Evolutionary conservation across 129 eudicot genomes (phyloP).

Genomic region (Apium graveolens): DNA sequence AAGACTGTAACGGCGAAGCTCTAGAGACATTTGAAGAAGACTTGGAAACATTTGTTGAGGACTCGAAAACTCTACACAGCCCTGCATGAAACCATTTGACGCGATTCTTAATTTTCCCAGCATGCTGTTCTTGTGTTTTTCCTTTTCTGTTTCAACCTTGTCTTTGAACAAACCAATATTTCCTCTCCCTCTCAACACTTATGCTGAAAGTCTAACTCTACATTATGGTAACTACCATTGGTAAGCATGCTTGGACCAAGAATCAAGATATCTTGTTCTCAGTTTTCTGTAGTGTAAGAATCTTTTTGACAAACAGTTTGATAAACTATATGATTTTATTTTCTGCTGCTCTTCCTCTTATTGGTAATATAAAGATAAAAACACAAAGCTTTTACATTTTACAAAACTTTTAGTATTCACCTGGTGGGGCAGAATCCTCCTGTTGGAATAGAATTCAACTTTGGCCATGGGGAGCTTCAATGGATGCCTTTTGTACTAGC

Average conservation of each 20-base stretch:
- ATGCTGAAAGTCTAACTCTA: constrained; percentile 31
- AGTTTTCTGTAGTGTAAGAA: constrained; percentile 53
- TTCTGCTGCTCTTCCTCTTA: constrained; percentile 77
- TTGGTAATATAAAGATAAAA: constrained; percentile 51
- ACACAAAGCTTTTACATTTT: constrained; percentile 51
- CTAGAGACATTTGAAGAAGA: constrained; percentile 53
- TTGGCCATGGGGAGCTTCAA: too few species aligned
- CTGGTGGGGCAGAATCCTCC: constrained; percentile 38
- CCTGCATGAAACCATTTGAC: constrained; percentile 76
- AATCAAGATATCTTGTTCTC: constrained; percentile 45
- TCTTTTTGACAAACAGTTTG: constrained; percentile 76
- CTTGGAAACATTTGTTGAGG: constrained; percentile 61
- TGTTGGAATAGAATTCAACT: neutral
- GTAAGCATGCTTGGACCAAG: constrained; percentile 40
- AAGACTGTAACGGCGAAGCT: constrained; percentile 21
- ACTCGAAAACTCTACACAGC: constrained; percentile 58
- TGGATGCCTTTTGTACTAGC: constrained; percentile 39
- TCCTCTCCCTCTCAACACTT: constrained; percentile 53
- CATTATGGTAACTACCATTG: too few species aligned
- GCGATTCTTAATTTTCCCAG: constrained; percentile 75
- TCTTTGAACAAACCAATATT: constrained; percentile 47
- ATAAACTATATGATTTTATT: constrained; percentile 58
- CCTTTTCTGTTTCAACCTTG: constrained; percentile 66
- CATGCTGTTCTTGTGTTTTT: constrained; percentile 62
- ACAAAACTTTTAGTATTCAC: constrained; percentile 51